Percentiles rank a stretch among this genome's conserved stretches.
phyloP scores from a whole-genome alignment of 768 basidiomycete genomes.

The Russula virescens region DNA sequence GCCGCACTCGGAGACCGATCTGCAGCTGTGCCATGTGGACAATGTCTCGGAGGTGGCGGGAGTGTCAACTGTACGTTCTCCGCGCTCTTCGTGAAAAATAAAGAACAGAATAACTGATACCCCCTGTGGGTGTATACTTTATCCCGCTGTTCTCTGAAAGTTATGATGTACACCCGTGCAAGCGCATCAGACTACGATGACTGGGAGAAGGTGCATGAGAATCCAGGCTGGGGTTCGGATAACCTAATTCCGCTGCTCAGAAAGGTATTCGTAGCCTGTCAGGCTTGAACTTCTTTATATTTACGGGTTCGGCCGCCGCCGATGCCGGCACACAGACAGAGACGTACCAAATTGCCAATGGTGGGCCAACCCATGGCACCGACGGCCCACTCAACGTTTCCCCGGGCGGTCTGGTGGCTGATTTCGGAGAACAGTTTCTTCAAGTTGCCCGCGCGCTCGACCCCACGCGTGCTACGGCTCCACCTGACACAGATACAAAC shows the following conservation, averaged over 20 bases:
- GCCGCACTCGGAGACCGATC: conserved; percentile 42
- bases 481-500: conserved; percentile 25
- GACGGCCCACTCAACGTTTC: conserved; percentile 40
- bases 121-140: no score
- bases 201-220: conserved; percentile 47
- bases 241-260: conserved; percentile 52
- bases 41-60: conserved; percentile 58
- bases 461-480: conserved; percentile 18
- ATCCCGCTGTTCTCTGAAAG: background rate
- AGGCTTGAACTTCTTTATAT: no score
- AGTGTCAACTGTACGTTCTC: conserved; percentile 43
- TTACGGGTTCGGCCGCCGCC: no score
- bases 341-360: conserved; percentile 33
- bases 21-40: conserved; percentile 40
- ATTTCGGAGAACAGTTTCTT: conserved; percentile 28
- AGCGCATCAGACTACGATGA: conserved; percentile 61
- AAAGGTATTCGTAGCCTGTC: conserved; percentile 38
- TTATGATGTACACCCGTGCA: conserved; percentile 48
- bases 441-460: conserved; percentile 28
- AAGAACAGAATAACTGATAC: no score
- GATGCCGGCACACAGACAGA: conserved; percentile 30
- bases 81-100: background rate
- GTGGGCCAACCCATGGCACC: conserved; percentile 40
- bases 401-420: conserved; percentile 26
- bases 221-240: conserved; percentile 56